Base-by-base conservation (phyloP, 495 filamentous ascomycete genomes). In the Penicillium atrosanguineum region DNA sequence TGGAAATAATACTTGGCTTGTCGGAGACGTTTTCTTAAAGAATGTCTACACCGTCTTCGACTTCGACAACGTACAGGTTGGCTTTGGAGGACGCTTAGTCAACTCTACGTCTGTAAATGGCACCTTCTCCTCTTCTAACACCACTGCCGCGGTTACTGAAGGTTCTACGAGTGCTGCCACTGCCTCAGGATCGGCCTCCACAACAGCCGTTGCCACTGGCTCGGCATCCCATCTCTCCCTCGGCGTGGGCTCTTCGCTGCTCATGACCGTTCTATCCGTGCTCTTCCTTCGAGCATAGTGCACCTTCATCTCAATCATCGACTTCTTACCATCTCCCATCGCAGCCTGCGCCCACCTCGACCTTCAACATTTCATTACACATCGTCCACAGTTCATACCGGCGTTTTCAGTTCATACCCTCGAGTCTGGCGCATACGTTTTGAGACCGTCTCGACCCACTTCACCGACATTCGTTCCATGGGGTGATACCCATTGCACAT, bases 11-110 rank as follows among this genome's bases (percentile, higher is more conserved):
- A 67, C 76, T 65, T 94, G 91, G 90, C 75, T 95, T 26, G 65
- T 94, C 1, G 90, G 90, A 6, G 90, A 92, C 58, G 80, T 87
- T 5, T 95, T 95, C 59, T 68, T 95, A 51, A 95, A 95, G 72
- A 94, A 95, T 56, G 89, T 95, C n/a, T 94, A 94, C 70, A 72
- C 81, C 20, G 85, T 94, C 19, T 95, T 95, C 60, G 90, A 95
- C 65, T 81, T 79, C 36, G 89, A 78, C 39, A 61, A 74, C 15
- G 57, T 57, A 7, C 63, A 68, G n/a, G 62, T 78, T 36, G 74
- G 74, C 15, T 71, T 78, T 53, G 74, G 69, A 5, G 38, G 50
- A 31, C 68, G 61, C 43, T 41, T 46, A 11, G 54, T 57, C 15
- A 26, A 53, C 43, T 46, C 52, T 16, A 45, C 52, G 6, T 34